A percentile compares a stretch with the other conserved stretches of the same genome.
These are phyloP conservation scores for Lasiodiplodia sp. DNA, from an alignment of 2,329 filamentous ascomycete species.

Conservation along the genomic window DNA sequence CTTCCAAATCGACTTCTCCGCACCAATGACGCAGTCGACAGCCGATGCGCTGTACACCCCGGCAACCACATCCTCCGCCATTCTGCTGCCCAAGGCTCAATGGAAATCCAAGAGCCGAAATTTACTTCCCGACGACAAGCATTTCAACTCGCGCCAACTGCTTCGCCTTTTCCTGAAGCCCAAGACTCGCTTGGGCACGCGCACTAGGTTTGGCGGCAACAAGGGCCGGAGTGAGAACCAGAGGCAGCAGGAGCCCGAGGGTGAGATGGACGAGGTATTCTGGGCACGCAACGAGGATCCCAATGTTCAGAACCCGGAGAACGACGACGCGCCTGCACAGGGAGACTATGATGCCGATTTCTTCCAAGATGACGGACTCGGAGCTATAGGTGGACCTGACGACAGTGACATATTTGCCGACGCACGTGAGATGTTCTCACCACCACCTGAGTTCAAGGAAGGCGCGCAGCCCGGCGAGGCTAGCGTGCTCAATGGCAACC, in stretches of 20 bases:
- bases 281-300: slow-evolving; percentile 68
- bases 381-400: slow-evolving; percentile 69
- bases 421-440: slow-evolving; percentile 73
- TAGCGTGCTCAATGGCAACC: slow-evolving; percentile 39
- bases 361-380: slow-evolving; percentile 87
- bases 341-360: slow-evolving; percentile 78
- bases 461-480: slow-evolving; percentile 25
- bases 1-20: slow-evolving; percentile 90
- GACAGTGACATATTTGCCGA: slow-evolving; percentile 80
- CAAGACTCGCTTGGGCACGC: slow-evolving; percentile 79
- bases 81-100: slow-evolving; percentile 89
- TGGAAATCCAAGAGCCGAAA: slow-evolving; percentile 95
- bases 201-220: slow-evolving; percentile 51
- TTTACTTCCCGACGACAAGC: slow-evolving; percentile 94
- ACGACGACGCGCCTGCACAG: slow-evolving; percentile 52
- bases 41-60: slow-evolving; percentile 82
- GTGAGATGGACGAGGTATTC: slow-evolving; percentile 92
- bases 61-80: slow-evolving; percentile 79
- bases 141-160: slow-evolving; percentile 93
- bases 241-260: slow-evolving; percentile 62
- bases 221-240: slow-evolving; percentile 33
- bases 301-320: slow-evolving; percentile 38
- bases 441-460: slow-evolving; percentile 20
- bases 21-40: slow-evolving; percentile 73
- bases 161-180: slow-evolving; percentile 93